Conservation (phyloP, 116 monocot species). For the Papilionanthe hybrid region DNA sequence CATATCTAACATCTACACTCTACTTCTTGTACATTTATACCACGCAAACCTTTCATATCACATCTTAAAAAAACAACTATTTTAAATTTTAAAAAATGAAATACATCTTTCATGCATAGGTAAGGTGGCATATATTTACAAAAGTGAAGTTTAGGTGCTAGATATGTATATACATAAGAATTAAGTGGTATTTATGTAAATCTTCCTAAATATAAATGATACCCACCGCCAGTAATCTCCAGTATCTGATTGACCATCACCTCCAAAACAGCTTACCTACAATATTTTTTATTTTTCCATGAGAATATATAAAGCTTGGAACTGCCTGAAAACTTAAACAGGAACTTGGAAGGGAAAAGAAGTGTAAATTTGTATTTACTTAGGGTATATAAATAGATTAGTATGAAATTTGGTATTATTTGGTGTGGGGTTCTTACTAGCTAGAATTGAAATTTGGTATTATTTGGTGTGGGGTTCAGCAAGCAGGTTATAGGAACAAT, state of each 20-base stretch:
- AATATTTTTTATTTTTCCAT: background rate
- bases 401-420: background rate
- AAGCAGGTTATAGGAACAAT: background rate
- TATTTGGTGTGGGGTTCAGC: background rate
- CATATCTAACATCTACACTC: no score
- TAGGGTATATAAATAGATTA: no score
- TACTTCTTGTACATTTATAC: no score
- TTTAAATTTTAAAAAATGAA: no score
- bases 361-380: background rate
- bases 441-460: background rate
- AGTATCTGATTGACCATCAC: conserved; percentile 72
- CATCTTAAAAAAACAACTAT: no score
- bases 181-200: no score
- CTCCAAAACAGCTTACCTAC: conserved; percentile 91
- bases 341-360: background rate
- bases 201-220: no score
- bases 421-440: background rate
- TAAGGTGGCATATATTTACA: no score
- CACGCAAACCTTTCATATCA: no score
- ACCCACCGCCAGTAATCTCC: conserved; percentile 88
- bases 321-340: background rate
- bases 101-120: no score
- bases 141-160: no score
- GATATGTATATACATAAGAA: no score
- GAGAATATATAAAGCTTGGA: background rate